These are phyloP conservation scores for Claviceps pazoutovae DNA, from an alignment of 2,329 filamentous ascomycete species.

Conservation along the genomic window DNA sequence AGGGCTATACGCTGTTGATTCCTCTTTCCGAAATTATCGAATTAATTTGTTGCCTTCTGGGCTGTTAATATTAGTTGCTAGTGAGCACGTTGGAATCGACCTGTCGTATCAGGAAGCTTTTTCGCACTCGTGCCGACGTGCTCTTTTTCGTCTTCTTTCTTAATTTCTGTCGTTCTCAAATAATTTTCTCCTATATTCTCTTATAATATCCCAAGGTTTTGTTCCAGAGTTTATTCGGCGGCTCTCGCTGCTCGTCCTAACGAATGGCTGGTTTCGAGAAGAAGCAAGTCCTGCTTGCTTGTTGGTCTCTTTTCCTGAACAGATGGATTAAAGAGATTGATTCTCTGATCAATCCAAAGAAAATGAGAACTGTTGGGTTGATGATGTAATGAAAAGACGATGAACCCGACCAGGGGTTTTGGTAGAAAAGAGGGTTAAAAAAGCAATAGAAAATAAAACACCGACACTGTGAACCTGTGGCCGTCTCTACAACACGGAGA, in stretches of 20 bases:
- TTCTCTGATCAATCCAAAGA: background rate
- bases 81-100: conserved; percentile 3
- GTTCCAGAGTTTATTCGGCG: too few relatives aligned
- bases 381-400: conserved; percentile 7
- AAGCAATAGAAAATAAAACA: conserved; percentile 24
- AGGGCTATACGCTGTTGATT: background rate
- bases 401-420: conserved; percentile 20
- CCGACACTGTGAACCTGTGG: conserved; percentile 37
- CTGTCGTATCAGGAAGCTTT: conserved; percentile 4
- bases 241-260: background rate
- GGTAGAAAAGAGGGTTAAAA: conserved; percentile 21
- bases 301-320: conserved; percentile 7
- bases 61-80: background rate
- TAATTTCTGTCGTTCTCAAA: background rate
- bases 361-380: background rate
- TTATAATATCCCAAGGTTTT: background rate
- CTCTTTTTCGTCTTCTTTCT: background rate
- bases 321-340: background rate
- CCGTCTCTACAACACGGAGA: conserved; percentile 26
- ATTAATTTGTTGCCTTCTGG: background rate
- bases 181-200: background rate
- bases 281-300: conserved; percentile 46
- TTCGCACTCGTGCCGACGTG: background rate
- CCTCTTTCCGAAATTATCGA: conserved; percentile 1
- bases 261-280: conserved; percentile 27